Evolutionary conservation across 352 stramenopile species (phyloP).

Genomic region (Phytopythium helicoides): DNA sequence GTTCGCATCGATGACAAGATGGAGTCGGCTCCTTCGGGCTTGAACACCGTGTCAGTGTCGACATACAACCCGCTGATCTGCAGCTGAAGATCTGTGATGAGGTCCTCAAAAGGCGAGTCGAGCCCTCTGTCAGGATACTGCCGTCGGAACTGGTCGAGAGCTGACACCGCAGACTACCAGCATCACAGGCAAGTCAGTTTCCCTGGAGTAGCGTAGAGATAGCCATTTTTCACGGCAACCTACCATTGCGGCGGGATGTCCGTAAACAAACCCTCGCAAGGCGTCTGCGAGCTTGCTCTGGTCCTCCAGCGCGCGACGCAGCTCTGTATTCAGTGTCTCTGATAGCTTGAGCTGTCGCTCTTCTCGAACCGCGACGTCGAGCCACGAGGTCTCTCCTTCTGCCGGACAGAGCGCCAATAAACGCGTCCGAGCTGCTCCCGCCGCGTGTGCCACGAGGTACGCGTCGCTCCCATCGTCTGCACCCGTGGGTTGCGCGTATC

Average conservation of each 20-base stretch:
- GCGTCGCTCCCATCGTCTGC: neutral
- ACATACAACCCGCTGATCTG: neutral
- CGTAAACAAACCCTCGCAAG: neutral
- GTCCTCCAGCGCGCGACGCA: constrained; percentile 1
- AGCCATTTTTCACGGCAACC: too few species aligned
- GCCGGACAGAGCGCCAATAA: neutral
- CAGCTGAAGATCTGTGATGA: constrained; percentile 1
- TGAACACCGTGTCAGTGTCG: neutral
- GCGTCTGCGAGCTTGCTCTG: neutral
- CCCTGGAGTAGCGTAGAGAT: too few species aligned
- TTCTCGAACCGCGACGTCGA: neutral
- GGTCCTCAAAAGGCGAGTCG: neutral
- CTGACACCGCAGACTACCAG: neutral
- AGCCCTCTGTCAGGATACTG: neutral
- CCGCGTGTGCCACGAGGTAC: neutral
- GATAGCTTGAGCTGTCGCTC: neutral
- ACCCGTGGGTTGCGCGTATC: neutral
- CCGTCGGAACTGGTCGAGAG: neutral
- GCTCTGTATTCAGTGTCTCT: neutral
- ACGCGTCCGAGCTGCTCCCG: neutral
- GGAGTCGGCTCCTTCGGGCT: neutral
- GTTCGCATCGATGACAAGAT: neutral
- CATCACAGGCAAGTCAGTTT: too few species aligned
- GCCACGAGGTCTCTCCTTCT: neutral
- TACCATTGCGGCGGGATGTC: neutral